Conservation (phyloP, 2,329 filamentous ascomycete genomes). For the Colletotrichum sp. region DNA sequence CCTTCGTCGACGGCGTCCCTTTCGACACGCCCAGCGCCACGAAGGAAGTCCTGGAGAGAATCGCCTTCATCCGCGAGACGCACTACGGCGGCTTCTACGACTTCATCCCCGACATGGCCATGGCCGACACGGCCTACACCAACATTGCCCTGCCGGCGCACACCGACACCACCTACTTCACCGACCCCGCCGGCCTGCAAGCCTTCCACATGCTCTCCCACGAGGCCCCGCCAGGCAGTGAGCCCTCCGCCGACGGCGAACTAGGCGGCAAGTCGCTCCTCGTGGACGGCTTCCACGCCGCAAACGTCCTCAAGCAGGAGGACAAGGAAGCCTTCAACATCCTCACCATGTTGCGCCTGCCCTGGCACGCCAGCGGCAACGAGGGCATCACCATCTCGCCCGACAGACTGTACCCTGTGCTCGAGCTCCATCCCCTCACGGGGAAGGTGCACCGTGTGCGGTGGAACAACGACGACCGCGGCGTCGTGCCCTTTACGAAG, state of each 20-base stretch:
- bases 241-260: conserved; percentile 8
- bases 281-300: conserved; percentile 85
- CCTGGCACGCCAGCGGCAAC: conserved; percentile 90
- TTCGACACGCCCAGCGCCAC: conserved; percentile 71
- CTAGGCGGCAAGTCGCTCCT: conserved; percentile 80
- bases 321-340: conserved; percentile 61
- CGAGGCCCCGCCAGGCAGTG: conserved; percentile 55
- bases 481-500: conserved; percentile 63
- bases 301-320: conserved; percentile 60
- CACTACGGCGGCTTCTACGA: conserved; percentile 86
- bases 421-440: conserved; percentile 59
- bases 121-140: conserved; percentile 92
- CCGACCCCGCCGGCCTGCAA: conserved; percentile 88
- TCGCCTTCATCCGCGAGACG: conserved; percentile 86
- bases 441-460: conserved; percentile 64
- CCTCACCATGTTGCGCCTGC: conserved; percentile 64
- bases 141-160: conserved; percentile 82
- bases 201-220: conserved; percentile 92
- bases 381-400: conserved; percentile 82
- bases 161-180: conserved; percentile 97
- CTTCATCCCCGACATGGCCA: conserved; percentile 86
- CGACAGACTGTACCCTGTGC: conserved; percentile 71
- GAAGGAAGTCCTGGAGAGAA: conserved; percentile 75
- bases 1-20: conserved; percentile 76
- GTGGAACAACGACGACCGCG: conserved; percentile 94